Conservation (phyloP, 2,329 filamentous ascomycete genomes). For the Botryotinia narcissicola region DNA sequence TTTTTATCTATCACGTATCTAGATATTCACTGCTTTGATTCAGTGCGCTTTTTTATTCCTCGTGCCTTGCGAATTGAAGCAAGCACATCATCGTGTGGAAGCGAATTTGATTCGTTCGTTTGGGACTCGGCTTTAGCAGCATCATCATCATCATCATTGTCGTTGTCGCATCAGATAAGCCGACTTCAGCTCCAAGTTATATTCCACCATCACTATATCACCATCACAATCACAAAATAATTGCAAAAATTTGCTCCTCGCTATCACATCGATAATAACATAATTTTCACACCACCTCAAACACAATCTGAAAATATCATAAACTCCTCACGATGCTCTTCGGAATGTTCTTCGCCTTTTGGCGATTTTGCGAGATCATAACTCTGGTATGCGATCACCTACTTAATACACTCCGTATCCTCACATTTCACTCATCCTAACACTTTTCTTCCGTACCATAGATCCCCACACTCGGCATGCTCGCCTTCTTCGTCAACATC, state of each 20-base stretch:
- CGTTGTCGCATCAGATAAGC: constrained; percentile 17
- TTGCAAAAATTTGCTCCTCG: neutral
- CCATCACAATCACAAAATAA: neutral
- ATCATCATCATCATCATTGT: neutral
- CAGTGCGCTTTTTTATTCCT: neutral
- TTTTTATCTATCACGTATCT: neutral
- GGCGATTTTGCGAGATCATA: constrained; percentile 60
- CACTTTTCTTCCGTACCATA: constrained; percentile 34
- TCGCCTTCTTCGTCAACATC: constrained; percentile 63
- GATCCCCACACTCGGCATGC: constrained; percentile 66
- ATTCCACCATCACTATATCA: neutral
- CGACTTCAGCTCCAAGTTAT: constrained; percentile 2
- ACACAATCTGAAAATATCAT: neutral
- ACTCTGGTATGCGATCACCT: constrained; percentile 51
- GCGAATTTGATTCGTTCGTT: constrained; percentile 1
- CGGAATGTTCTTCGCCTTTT: constrained; percentile 61
- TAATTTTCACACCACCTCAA: neutral
- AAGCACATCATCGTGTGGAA: neutral
- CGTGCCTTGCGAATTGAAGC: neutral
- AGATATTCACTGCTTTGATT: neutral
- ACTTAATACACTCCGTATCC: neutral
- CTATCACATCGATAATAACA: neutral
- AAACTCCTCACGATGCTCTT: constrained; percentile 51
- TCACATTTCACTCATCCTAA: constrained; percentile 14
- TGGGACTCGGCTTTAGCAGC: neutral